A percentile compares a stretch with the other conserved stretches of the same genome.
phyloP scores from a whole-genome alignment of 345 rosid genomes.

The Garcia nutans region DNA sequence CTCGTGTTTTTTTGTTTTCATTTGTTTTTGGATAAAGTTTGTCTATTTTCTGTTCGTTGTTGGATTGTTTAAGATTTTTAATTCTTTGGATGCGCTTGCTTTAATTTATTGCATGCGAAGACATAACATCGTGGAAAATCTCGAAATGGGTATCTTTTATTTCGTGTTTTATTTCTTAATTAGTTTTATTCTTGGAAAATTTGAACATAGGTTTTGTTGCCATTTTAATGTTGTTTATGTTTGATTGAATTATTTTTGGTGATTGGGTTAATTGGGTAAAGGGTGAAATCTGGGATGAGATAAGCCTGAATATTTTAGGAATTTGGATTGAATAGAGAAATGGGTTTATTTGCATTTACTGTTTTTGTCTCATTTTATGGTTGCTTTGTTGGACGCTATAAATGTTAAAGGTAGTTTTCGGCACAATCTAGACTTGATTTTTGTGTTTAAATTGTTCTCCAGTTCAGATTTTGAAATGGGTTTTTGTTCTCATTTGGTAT shows the following conservation, averaged over 20 bases:
- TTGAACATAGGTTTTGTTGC: conserved; percentile 13
- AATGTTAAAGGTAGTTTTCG: conserved; percentile 4
- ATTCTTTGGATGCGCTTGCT: conserved; percentile 8
- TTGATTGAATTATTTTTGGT: conserved; percentile 23
- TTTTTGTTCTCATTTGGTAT: conserved; percentile 15
- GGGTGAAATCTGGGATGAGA: conserved; percentile 15
- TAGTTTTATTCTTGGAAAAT: conserved; percentile 4
- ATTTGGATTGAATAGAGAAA: background rate
- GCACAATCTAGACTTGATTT: conserved; percentile 13
- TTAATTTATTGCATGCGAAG: conserved; percentile 8
- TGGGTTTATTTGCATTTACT: conserved; percentile 1
- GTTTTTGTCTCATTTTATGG: conserved; percentile 23
- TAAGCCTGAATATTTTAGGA: background rate
- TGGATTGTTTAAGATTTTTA: background rate
- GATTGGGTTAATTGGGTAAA: background rate
- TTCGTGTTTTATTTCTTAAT: background rate
- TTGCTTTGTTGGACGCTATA: conserved; percentile 15
- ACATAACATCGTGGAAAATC: conserved; percentile 22
- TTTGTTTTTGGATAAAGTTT: background rate
- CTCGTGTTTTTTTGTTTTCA: conserved; percentile 17
- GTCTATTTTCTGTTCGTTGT: background rate
- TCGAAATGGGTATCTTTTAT: conserved; percentile 29
- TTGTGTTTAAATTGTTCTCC: conserved; percentile 3
- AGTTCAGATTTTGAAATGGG: conserved; percentile 18
- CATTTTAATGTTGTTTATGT: conserved; percentile 6